Conservation (phyloP, 2,329 filamentous ascomycete genomes). For the Aureobasidium sp. region DNA sequence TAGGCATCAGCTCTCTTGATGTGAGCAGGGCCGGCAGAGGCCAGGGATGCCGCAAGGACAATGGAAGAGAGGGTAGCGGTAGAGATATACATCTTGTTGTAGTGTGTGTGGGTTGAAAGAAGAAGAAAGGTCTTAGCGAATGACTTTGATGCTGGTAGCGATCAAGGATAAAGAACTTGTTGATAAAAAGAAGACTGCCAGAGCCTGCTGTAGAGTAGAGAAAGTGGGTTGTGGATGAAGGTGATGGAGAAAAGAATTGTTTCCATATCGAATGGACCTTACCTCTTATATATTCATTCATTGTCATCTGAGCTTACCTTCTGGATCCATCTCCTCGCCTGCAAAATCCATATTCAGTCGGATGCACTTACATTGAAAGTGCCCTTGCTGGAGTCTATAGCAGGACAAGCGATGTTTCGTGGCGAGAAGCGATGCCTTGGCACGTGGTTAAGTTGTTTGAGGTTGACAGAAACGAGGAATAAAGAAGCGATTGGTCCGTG, state of each 20-base stretch:
- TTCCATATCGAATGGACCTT: not conserved
- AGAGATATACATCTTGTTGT: conserved; percentile 7
- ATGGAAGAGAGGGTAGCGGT: conserved; percentile 7
- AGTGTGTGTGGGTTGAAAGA: not conserved
- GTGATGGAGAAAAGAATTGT: not conserved
- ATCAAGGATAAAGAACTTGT: conserved; percentile 6
- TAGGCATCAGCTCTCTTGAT: conserved; percentile 1
- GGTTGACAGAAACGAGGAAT: conserved; percentile 2
- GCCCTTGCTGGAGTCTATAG: not conserved
- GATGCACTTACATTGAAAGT: not conserved
- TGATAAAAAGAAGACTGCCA: conserved; percentile 5
- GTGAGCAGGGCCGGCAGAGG: conserved; percentile 1
- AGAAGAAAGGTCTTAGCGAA: conserved; percentile 5
- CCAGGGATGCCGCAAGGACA: conserved; percentile 4
- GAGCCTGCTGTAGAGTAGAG: conserved; percentile 9
- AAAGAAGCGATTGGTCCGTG: not conserved
- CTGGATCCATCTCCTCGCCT: not conserved
- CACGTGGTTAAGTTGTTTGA: conserved; percentile 2
- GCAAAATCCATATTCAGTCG: not conserved
- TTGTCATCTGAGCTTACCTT: not conserved
- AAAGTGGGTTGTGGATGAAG: conserved; percentile 2
- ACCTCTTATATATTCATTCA: not conserved
- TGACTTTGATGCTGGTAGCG: conserved; percentile 2
- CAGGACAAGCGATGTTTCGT: conserved; percentile 6
- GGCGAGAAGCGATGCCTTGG: conserved; percentile 5